Conservation (phyloP, 2,329 filamentous ascomycete species). For the Diatrype stigma region DNA sequence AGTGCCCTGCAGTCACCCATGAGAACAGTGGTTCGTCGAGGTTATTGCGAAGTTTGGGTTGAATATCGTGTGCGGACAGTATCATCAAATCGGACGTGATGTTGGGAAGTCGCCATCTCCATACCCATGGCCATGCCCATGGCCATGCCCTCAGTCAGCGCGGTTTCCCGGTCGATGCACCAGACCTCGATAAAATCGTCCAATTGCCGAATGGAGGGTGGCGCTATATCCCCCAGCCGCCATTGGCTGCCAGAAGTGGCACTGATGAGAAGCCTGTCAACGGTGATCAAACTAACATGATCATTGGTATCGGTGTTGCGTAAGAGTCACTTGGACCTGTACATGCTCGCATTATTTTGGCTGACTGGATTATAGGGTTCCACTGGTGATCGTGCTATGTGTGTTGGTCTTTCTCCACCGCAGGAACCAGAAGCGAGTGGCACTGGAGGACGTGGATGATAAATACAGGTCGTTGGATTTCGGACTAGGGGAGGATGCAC, state of each 20-base stretch:
- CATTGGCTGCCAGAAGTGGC: constrained; percentile 27
- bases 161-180: constrained; percentile 17
- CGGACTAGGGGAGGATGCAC: constrained; percentile 58
- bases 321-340: constrained; percentile 47
- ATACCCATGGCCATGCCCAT: constrained; percentile 20
- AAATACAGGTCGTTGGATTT: constrained; percentile 92
- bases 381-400: constrained; percentile 61
- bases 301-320: constrained; percentile 66
- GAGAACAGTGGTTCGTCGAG: neutral
- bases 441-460: constrained; percentile 76
- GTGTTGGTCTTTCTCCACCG: constrained; percentile 76
- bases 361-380: constrained; percentile 56
- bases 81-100: neutral
- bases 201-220: constrained; percentile 7
- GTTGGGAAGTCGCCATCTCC: constrained; percentile 17
- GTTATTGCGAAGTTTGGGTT: neutral
- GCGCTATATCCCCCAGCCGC: too few relatives aligned
- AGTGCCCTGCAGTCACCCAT: neutral
- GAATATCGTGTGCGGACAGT: neutral
- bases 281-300: constrained; percentile 53
- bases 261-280: constrained; percentile 59
- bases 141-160: constrained; percentile 19
- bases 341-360: neutral
- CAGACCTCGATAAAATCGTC: constrained; percentile 9
- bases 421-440: constrained; percentile 67